phyloP scores from a whole-genome alignment of 2,329 filamentous ascomycete genomes.

The Botryotinia calthae region DNA sequence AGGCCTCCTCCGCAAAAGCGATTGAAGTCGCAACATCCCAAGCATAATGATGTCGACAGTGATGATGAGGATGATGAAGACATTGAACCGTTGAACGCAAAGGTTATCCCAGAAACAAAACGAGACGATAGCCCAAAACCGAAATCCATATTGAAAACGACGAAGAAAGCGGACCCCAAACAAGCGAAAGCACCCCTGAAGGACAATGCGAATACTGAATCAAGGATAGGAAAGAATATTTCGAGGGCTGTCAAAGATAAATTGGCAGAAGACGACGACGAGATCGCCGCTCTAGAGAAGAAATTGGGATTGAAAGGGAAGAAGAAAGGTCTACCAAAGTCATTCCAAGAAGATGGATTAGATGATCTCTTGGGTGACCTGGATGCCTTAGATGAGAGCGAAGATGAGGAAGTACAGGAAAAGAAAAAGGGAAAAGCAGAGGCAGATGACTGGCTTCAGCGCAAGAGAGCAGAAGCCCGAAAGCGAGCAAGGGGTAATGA shows the following conservation, averaged over 20 bases:
- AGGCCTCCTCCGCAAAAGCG: conserved; percentile 34
- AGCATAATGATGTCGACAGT: background rate
- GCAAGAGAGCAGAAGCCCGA: conserved; percentile 52
- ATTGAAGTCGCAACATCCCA: conserved; percentile 29
- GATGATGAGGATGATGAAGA: conserved; percentile 16
- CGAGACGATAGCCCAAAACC: conserved; percentile 24
- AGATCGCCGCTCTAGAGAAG: conserved; percentile 84
- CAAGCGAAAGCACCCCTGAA: background rate
- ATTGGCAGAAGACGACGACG: conserved; percentile 77
- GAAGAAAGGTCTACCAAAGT: conserved; percentile 64
- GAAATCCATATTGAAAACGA: conserved; percentile 36
- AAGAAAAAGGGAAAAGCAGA: conserved; percentile 58
- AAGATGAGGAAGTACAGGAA: conserved; percentile 45
- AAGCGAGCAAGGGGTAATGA: conserved; percentile 19
- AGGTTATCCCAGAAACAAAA: conserved; percentile 7
- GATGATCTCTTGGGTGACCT: conserved; percentile 61
- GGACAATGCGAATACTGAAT: conserved; percentile 2
- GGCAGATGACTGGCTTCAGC: conserved; percentile 59
- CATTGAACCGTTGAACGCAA: conserved; percentile 3
- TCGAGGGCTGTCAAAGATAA: conserved; percentile 52
- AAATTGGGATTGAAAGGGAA: conserved; percentile 77
- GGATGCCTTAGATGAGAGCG: conserved; percentile 60
- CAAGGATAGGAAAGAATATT: conserved; percentile 24
- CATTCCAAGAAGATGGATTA: conserved; percentile 78
- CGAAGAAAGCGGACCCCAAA: conserved; percentile 29